Conservation (phyloP, 768 basidiomycete genomes). For the Mrakia blollopis region DNA sequence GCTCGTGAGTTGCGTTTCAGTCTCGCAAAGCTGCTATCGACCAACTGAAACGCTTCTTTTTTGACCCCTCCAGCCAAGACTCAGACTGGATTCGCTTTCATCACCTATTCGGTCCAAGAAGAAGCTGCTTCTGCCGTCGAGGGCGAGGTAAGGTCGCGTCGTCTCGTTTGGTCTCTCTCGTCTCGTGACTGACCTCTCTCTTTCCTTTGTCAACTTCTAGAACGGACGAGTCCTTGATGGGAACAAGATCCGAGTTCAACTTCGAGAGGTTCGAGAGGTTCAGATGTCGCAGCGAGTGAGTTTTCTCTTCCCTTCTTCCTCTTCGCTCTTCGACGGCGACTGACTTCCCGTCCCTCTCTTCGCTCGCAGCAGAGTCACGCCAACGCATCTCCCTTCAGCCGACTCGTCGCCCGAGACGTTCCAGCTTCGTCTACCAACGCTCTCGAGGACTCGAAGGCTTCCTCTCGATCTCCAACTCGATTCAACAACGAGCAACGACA, state of each 20-base stretch:
- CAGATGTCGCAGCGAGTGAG: neutral
- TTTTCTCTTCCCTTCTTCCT: neutral
- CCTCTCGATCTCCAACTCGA: neutral
- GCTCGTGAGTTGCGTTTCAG: too few relatives aligned
- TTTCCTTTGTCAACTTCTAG: neutral
- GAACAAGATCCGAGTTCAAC: slow-evolving; percentile 3
- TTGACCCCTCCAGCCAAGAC: neutral
- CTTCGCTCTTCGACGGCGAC: neutral
- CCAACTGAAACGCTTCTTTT: too few relatives aligned
- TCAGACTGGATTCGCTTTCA: neutral
- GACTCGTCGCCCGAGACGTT: neutral
- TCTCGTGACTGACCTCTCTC: neutral
- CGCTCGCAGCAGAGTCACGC: neutral
- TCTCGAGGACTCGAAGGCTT: neutral
- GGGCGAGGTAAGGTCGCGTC: neutral
- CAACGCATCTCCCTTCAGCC: neutral
- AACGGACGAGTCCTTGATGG: neutral
- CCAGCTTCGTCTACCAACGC: too few relatives aligned
- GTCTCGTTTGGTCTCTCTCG: neutral
- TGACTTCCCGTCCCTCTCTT: neutral
- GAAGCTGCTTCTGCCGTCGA: neutral
- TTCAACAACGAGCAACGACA: neutral
- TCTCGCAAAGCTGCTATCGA: too few relatives aligned
- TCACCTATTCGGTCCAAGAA: neutral
- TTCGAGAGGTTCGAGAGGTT: neutral